Base-by-base conservation (phyloP, 176 grass and related monocot species). In the Pontederia crassipes region DNA sequence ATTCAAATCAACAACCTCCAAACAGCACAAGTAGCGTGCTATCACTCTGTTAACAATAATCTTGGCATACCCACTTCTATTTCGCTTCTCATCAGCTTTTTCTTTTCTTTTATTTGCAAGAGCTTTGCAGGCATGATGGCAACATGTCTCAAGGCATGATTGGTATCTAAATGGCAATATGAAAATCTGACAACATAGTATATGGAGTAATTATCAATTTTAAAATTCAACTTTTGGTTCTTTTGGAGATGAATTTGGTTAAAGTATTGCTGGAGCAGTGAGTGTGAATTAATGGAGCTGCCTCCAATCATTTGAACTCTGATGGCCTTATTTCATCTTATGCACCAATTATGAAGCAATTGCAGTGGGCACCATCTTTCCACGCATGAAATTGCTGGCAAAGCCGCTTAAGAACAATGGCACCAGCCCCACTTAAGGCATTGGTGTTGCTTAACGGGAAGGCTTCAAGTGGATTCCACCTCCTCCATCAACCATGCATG, bases 351-450 rank as follows among this genome's bases (percentile, higher is more conserved):
- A 47, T 63, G 60, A 45, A 10, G 1, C 40, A 45, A 45, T 10
- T 63, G 16, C 11, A 48, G 45, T 46, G 60, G 57, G 24, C 57
- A 32, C 10, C 10, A 13, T 45, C 60, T 63, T 63, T 63, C 60
- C 60, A 63, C 60, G 60, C 60, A 63, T 18, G 35, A 47, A 63
- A 63, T 48, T 8, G 45, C 14, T 63, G 60, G 60, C 45, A 63
- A 63, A 63, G 60, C 45, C 8, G 59, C 35, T 62, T 46, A 45
- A 17, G 12, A 20, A 17, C 9, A 9, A 20, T 17, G 54, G 2
- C 60, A 63, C 40, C 2, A 46, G 45, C 45, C 40, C 45, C 40
- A 47, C 17, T 24, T 24, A 28, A 57, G 17, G 13, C 58, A 3
- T 11, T 15, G 9, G 16, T 56, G 29, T 16, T 32, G 29, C 29